Base-by-base conservation (phyloP, 352 stramenopile genomes). In the Phytophthora melonis region DNA sequence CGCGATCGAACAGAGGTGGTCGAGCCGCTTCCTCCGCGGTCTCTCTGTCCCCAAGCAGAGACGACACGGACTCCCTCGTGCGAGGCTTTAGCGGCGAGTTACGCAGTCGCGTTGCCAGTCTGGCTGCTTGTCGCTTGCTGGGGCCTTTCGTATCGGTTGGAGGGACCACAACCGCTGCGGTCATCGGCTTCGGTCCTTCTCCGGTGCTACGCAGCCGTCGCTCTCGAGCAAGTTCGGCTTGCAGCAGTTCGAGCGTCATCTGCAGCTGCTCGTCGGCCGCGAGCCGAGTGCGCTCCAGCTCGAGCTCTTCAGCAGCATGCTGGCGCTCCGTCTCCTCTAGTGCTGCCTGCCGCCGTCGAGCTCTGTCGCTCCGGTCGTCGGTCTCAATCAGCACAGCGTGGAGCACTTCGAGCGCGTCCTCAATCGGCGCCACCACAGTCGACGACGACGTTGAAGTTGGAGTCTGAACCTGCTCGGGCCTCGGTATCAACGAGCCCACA, bases 361-460 rank as follows among this genome's bases (percentile, higher is more conserved):
- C 47, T 19, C 52, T 47, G 47, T 78, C 74, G 41, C 58, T 78
- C 58, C 62, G 45, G 19, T 68, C 64, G 16, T 74, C 63, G 54
- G 45, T 72, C 54, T 78, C 63, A 5, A 53, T 11, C 66, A 78
- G 41, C 18, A 81, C 58, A 11, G 62, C 52, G 3, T 77, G 53
- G 8, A 81, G 66, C 62, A 74, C 60, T 34, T 81, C 70, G 32
- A 81, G 58, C 30, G 75, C 75, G 54, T 78, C 64, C 18, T 72
- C 63, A 18, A 79, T 23, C 6, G 60, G 49, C 54, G 36, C 34
- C 32, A 27, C 25, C 11, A 59, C 36, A 11, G 36, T 9, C 36
- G 36, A 11, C 30, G 27, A n/a, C 3, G 66, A n/a, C 43, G 45
- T 74, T 70, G 67, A 64, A 69, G 54, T 49, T 74, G 45, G 0